Evolutionary conservation across 2,329 filamentous ascomycete genomes (phyloP).

Genomic region (Xylaria digitata): DNA sequence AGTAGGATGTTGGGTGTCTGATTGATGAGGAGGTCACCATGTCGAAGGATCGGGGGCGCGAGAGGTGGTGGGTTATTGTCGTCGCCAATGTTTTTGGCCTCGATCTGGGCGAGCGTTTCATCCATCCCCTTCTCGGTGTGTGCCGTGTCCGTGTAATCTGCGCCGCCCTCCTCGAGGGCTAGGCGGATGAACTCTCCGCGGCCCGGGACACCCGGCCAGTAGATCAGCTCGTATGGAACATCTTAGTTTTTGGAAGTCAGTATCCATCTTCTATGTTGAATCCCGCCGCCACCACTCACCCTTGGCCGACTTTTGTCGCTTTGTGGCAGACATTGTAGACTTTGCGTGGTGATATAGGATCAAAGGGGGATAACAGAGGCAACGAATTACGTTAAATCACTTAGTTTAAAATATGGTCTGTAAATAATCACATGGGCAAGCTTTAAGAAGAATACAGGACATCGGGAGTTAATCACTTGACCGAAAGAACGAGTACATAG

Average conservation of each 20-base stretch:
- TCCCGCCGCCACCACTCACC: conserved; percentile 8
- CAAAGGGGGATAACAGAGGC: too few species aligned
- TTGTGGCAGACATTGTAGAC: conserved; percentile 45
- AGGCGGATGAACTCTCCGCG: conserved; percentile 81
- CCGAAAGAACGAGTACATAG: background rate
- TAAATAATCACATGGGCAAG: too few species aligned
- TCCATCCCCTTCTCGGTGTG: conserved; percentile 61
- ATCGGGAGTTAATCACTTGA: background rate
- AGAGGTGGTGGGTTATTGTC: conserved; percentile 71
- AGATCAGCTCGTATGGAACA: conserved; percentile 71
- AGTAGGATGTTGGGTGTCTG: conserved; percentile 80
- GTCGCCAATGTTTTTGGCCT: conserved; percentile 59
- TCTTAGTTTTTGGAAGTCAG: conserved; percentile 42
- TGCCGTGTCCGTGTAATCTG: conserved; percentile 72
- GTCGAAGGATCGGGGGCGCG: conserved; percentile 74
- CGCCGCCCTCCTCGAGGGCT: conserved; percentile 74
- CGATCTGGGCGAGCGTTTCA: conserved; percentile 61
- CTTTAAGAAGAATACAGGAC: background rate
- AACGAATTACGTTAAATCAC: too few species aligned
- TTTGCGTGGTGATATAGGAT: background rate
- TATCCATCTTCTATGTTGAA: background rate
- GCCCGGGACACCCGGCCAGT: conserved; percentile 78
- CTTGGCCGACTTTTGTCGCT: conserved; percentile 57
- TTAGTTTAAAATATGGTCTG: too few species aligned
- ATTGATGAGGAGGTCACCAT: conserved; percentile 70